Evolutionary conservation across 352 stramenopile species (phyloP).

Genomic region (Blastocystis sp.): DNA sequence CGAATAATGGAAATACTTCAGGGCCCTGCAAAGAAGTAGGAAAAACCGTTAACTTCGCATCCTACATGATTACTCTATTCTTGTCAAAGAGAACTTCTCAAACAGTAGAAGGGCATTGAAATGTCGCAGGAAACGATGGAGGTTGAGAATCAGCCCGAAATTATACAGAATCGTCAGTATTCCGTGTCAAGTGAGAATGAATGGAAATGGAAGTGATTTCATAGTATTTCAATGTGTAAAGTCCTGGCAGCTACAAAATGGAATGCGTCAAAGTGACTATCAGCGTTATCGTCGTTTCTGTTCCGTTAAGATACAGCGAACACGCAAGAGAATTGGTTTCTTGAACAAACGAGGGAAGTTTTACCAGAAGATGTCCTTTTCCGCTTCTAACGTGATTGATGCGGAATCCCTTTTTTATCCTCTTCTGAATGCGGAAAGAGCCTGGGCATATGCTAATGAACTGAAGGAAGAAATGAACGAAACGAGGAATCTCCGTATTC

Average conservation of each 20-base stretch:
- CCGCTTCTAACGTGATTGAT: neutral
- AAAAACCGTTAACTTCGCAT: neutral
- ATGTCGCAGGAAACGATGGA: slow-evolving; percentile 13
- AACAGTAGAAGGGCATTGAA: neutral
- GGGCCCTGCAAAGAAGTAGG: neutral
- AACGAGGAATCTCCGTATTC: slow-evolving; percentile 8
- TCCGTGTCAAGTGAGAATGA: neutral
- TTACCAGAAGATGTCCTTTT: slow-evolving; percentile 32
- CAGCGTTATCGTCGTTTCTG: slow-evolving; percentile 51
- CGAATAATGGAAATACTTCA: neutral
- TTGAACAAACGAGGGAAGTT: slow-evolving; percentile 26
- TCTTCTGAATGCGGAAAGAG: slow-evolving; percentile 47
- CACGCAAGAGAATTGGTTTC: slow-evolving; percentile 47
- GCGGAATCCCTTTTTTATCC: slow-evolving; percentile 46
- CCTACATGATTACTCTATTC: neutral
- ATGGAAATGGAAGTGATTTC: neutral
- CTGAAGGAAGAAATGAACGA: slow-evolving; percentile 33
- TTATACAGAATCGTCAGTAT: slow-evolving; percentile 13
- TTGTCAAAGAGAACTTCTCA: neutral
- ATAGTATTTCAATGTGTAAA: slow-evolving; percentile 32
- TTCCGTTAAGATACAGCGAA: slow-evolving; percentile 12
- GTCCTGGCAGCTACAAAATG: slow-evolving; percentile 60
- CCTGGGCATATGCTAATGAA: slow-evolving; percentile 46
- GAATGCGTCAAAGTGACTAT: slow-evolving; percentile 57
- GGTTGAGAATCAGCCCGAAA: neutral